These are phyloP conservation scores for Rhodotorula sphaerocarpa DNA, from an alignment of 768 basidiomycete species.

Conservation along the genomic window DNA sequence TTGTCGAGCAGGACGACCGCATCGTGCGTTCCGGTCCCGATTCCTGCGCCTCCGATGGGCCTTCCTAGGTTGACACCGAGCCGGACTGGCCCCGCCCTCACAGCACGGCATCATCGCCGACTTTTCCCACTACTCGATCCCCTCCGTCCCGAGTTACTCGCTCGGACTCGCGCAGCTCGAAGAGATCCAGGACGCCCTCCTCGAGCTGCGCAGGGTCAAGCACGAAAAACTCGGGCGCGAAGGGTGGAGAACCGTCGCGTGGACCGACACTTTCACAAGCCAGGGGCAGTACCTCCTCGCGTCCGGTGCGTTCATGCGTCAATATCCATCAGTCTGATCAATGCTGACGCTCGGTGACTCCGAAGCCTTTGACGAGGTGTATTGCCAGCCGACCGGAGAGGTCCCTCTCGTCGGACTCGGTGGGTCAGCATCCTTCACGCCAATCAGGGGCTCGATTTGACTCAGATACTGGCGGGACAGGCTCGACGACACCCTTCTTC, in stretches of 20 bases:
- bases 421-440: conserved; percentile 1
- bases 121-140: conserved; percentile 34
- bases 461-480: too few relatives aligned
- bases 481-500: conserved; percentile 38
- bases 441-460: too few relatives aligned
- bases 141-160: conserved; percentile 28
- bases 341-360: not conserved
- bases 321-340: not conserved
- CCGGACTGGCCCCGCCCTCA: not conserved
- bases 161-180: conserved; percentile 40
- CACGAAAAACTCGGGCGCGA: conserved; percentile 28
- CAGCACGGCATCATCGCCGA: conserved; percentile 40
- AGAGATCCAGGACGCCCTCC: conserved; percentile 38
- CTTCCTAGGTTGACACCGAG: not conserved
- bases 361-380: conserved; percentile 36
- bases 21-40: conserved; percentile 19
- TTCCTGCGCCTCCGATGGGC: not conserved
- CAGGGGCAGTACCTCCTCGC: conserved; percentile 39
- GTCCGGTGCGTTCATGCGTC: conserved; percentile 13
- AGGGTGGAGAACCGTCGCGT: conserved; percentile 35
- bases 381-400: conserved; percentile 38
- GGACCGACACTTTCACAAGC: conserved; percentile 36
- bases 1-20: conserved; percentile 35
- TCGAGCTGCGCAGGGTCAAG: conserved; percentile 34
- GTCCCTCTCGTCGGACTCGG: conserved; percentile 38